Conservation (phyloP, 2,329 filamentous ascomycete species). For the Fusarium nematophilum region DNA sequence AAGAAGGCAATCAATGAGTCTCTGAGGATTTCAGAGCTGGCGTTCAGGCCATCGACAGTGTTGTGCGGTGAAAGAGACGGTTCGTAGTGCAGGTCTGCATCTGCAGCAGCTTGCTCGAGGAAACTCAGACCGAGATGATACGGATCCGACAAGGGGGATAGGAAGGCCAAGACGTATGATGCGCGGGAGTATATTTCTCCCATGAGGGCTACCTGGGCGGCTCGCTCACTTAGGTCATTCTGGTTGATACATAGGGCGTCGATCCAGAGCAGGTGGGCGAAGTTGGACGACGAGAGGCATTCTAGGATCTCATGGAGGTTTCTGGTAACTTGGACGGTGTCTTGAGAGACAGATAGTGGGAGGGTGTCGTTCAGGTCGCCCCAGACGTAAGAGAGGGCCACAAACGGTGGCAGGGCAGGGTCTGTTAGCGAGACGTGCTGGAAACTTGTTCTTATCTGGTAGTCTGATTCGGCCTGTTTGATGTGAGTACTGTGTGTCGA, state of each 20-base stretch:
- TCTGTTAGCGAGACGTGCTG: too few relatives aligned
- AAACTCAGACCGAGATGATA: slow-evolving; percentile 4
- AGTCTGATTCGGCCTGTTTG: too few relatives aligned
- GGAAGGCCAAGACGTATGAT: slow-evolving; percentile 14
- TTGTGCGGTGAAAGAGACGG: slow-evolving; percentile 1
- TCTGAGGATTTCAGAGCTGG: slow-evolving; percentile 1
- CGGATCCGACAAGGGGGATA: slow-evolving; percentile 1
- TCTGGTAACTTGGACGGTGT: slow-evolving; percentile 5
- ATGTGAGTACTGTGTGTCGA: too few relatives aligned
- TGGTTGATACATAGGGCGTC: slow-evolving; percentile 23
- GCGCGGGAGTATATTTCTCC: slow-evolving; percentile 17
- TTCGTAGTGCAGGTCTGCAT: slow-evolving; percentile 18
- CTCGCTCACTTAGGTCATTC: slow-evolving; percentile 9
- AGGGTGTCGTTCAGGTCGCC: not conserved
- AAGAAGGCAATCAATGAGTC: slow-evolving; percentile 17
- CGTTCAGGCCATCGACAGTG: slow-evolving; percentile 1
- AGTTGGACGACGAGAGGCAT: not conserved
- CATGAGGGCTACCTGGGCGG: slow-evolving; percentile 15
- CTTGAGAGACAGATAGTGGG: not conserved
- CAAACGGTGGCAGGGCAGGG: not conserved
- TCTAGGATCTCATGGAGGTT: slow-evolving; percentile 3
- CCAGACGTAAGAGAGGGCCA: slow-evolving; percentile 19
- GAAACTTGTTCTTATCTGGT: too few relatives aligned
- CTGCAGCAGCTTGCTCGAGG: not conserved
- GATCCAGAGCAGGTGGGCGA: slow-evolving; percentile 5